These are phyloP conservation scores for Dissophora globulifera DNA, from an alignment of 192 early-diverging fungal genomes.

Conservation along the genomic window DNA sequence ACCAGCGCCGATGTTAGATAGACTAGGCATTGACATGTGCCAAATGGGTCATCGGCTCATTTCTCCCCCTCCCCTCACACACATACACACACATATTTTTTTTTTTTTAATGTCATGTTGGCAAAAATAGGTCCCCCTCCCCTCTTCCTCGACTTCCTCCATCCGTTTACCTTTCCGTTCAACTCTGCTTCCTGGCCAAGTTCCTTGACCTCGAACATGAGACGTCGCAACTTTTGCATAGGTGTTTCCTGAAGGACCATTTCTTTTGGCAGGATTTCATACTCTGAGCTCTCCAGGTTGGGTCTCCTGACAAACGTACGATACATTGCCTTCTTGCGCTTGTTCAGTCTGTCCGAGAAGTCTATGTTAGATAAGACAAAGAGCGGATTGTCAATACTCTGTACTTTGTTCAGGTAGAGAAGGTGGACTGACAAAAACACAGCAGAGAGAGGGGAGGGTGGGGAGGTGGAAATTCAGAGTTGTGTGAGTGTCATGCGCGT, in stretches of 20 bases:
- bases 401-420: neutral
- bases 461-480: too few relatives aligned
- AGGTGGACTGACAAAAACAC: neutral
- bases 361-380: constrained; percentile 56
- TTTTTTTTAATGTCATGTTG: too few relatives aligned
- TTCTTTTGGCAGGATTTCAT: constrained; percentile 65
- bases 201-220: constrained; percentile 87
- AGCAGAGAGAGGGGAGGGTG: too few relatives aligned
- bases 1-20: neutral
- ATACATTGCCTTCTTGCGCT: constrained; percentile 69
- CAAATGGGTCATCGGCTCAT: neutral
- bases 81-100: too few relatives aligned
- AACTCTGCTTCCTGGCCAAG: constrained; percentile 72
- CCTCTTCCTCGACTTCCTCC: too few relatives aligned
- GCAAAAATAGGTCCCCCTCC: neutral
- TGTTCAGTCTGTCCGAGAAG: constrained; percentile 66
- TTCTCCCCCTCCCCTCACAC: too few relatives aligned
- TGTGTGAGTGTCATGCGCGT: constrained; percentile 6
- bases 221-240: constrained; percentile 77
- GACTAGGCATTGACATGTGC: constrained; percentile 1
- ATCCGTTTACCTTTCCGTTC: constrained; percentile 61
- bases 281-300: constrained; percentile 62
- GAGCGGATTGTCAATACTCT: too few relatives aligned
- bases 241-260: constrained; percentile 72
- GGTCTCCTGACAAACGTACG: constrained; percentile 62